phyloP scores from a whole-genome alignment of 2,329 filamentous ascomycete species.

The Talaromyces sp. region DNA sequence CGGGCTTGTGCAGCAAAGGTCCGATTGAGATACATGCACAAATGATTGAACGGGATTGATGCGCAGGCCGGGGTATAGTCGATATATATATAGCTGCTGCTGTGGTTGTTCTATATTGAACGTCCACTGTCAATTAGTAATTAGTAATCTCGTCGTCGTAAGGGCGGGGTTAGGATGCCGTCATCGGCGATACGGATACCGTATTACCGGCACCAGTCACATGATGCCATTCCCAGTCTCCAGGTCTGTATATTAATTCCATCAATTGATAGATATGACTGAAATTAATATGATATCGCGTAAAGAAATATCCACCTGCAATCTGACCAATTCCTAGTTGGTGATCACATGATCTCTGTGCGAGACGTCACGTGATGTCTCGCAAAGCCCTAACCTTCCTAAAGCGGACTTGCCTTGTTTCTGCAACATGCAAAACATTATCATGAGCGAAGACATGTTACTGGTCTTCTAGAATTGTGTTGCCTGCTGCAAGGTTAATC shows the following conservation, averaged over 20 bases:
- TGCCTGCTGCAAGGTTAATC: not conserved
- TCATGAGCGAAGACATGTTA: not conserved
- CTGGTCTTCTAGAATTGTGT: not conserved
- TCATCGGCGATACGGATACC: not conserved
- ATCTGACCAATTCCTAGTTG: not conserved
- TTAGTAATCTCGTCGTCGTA: not conserved
- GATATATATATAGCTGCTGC: not conserved
- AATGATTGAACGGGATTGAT: not conserved
- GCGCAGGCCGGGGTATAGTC: not conserved
- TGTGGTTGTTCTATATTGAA: not conserved
- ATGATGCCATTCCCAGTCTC: too few species aligned
- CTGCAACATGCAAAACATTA: not conserved
- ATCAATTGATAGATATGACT: too few species aligned
- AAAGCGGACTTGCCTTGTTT: not conserved
- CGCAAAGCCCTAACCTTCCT: not conserved
- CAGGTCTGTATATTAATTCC: too few species aligned
- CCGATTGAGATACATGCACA: constrained; percentile 7
- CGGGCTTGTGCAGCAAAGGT: constrained; percentile 2
- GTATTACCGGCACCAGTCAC: too few species aligned
- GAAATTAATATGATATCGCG: too few species aligned
- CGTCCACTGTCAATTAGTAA: not conserved
- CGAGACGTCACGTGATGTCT: not conserved
- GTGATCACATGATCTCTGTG: too few species aligned
- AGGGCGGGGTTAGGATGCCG: not conserved
- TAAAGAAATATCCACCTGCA: not conserved